A percentile compares a stretch with the other conserved stretches of the same genome.
phyloP scores from a whole-genome alignment of 495 filamentous ascomycete species.

The Apodospora peruviana region DNA sequence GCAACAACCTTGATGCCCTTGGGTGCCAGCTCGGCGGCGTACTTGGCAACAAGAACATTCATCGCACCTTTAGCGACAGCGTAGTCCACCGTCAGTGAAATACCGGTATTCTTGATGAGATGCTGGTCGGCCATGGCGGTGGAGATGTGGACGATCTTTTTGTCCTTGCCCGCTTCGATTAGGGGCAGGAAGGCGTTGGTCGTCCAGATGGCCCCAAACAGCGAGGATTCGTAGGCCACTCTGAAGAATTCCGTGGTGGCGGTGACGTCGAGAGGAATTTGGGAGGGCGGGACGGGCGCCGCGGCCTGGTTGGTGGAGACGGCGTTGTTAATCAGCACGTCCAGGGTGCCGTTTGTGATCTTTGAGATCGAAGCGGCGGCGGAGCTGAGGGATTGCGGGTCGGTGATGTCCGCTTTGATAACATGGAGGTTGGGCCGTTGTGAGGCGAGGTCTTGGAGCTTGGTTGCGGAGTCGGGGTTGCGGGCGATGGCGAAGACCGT shows the following conservation, averaged over 20 bases:
- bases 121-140: conserved; percentile 38
- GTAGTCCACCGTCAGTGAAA: conserved; percentile 16
- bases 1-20: conserved; percentile 45
- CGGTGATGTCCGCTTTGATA: conserved; percentile 40
- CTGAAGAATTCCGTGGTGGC: conserved; percentile 25
- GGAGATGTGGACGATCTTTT: conserved; percentile 53
- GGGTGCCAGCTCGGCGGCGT: conserved; percentile 40
- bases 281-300: conserved; percentile 1
- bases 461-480: conserved; percentile 22
- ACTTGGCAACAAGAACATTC: conserved; percentile 39
- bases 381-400: conserved; percentile 32
- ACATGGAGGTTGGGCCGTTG: conserved; percentile 38
- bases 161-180: conserved; percentile 39
- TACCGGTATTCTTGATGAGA: conserved; percentile 17
- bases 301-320: conserved; percentile 10
- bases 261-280: conserved; percentile 6
- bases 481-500: conserved; percentile 41
- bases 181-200: conserved; percentile 51
- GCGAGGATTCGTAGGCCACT: conserved; percentile 37
- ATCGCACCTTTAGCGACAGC: conserved; percentile 28
- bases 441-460: conserved; percentile 16
- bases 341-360: conserved; percentile 39
- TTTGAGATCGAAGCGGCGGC: conserved; percentile 28
- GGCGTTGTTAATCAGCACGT: conserved; percentile 50
- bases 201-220: conserved; percentile 41